Evolutionary conservation across 1,139 yeast genomes (phyloP), one percentile per base, ranked within the genome.

Genomic region (Candida freyschussii): DNA sequence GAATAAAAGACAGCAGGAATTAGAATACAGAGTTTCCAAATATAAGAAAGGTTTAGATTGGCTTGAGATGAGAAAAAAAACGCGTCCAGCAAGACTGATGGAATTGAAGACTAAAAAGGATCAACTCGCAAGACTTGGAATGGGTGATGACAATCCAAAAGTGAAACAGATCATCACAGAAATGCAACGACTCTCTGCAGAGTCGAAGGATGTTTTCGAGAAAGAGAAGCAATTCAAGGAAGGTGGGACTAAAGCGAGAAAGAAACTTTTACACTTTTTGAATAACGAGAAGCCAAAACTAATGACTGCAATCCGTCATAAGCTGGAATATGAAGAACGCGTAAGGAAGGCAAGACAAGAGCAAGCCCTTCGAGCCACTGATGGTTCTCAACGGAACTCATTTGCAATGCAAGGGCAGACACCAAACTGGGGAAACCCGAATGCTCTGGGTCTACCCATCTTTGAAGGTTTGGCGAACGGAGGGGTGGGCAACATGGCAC

Each of bases 41-140:
- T 39, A 35, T 24, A 27, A 30, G 12, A 18, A n/a, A 12, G 39
- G 31, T n/a, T 9, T 33, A 3, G 29, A 22, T 23, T 16, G 20
- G 5, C n/a, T 36, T 7, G 33, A 23, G 6, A 9, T 8, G 3
- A 31, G 30, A 17, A 32, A 34, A 23, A 31, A 27, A 26, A 13
- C 12, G 7, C 32, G 40, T 4, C 43, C 43, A 10, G 24, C 14
- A 13, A 31, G 16, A n/a, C 32, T 12, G 13, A 21, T 32, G 7
- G 30, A 33, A 20, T 17, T 33, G n/a, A 39, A 36, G 33, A 27
- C 15, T 7, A 29, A 39, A 22, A 31, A 30, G 16, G 40, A 36
- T 19, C 32, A 29, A 12, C 22, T 39, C 13, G 11, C 36, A 9
- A 21, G 31, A 14, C 21, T 39, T 31, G 40, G 42, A 12, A 33